Conservation (phyloP, 1,284 basidiomycete genomes). For the Malassezia restricta region DNA sequence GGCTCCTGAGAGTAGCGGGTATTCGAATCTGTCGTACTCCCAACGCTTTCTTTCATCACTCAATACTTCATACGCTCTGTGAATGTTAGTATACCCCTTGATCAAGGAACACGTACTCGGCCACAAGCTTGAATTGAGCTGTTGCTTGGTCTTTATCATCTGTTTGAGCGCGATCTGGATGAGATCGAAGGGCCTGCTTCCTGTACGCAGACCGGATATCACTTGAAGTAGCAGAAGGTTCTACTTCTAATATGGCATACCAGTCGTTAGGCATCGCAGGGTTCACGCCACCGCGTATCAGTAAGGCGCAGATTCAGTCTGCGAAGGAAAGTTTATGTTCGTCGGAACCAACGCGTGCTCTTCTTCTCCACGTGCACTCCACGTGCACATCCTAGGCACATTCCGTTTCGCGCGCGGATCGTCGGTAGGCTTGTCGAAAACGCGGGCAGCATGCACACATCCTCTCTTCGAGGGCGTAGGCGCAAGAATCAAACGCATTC, state of each 20-base stretch:
- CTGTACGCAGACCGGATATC: conserved; percentile 36
- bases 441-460: background rate
- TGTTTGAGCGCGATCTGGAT: conserved; percentile 31
- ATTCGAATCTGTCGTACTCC: conserved; percentile 26
- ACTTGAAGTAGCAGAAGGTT: conserved; percentile 17
- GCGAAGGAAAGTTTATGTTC: background rate
- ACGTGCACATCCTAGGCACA: background rate
- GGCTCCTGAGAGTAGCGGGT: conserved; percentile 6
- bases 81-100: background rate
- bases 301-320: too few relatives aligned
- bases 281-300: background rate
- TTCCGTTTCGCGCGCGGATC: too few relatives aligned
- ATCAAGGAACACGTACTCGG: conserved; percentile 13
- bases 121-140: conserved; percentile 29
- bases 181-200: conserved; percentile 33
- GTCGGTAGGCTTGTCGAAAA: too few relatives aligned
- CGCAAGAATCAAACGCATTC: conserved; percentile 9
- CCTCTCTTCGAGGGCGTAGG: conserved; percentile 12
- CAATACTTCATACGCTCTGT: conserved; percentile 32
- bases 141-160: conserved; percentile 32
- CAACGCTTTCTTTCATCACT: conserved; percentile 25
- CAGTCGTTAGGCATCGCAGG: conserved; percentile 16
- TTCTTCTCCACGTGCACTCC: background rate
- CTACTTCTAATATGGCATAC: conserved; percentile 31
- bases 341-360: background rate